Evolutionary conservation across 495 filamentous ascomycete genomes (phyloP).

Genomic region (Neurospora hispaniola): DNA sequence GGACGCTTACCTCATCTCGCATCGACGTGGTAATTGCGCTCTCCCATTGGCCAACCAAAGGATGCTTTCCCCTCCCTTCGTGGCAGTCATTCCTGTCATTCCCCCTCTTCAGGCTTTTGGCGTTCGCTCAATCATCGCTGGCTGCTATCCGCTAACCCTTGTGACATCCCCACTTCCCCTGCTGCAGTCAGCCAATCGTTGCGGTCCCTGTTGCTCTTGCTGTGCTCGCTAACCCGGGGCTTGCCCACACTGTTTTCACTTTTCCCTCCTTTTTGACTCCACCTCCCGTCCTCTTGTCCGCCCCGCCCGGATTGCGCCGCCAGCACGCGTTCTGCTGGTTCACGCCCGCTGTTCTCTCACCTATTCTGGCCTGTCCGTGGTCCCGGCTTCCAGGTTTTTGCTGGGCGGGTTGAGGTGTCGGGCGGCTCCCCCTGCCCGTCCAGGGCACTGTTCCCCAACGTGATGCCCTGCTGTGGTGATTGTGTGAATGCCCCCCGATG

Average conservation of each 20-base stretch:
- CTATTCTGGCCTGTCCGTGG: neutral
- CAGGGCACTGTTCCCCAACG: neutral
- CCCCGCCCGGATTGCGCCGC: neutral
- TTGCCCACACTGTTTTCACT: conserved; percentile 1
- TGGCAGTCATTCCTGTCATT: conserved; percentile 8
- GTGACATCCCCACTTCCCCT: conserved; percentile 15
- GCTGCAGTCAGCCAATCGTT: conserved; percentile 21
- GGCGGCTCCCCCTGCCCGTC: neutral
- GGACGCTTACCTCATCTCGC: conserved; percentile 17
- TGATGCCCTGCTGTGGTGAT: neutral
- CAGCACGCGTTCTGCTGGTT: neutral
- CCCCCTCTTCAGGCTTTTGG: conserved; percentile 9
- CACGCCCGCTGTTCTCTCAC: neutral
- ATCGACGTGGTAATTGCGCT: neutral
- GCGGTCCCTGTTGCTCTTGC: conserved; percentile 10
- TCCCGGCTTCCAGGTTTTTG: neutral
- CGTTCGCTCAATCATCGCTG: conserved; percentile 23
- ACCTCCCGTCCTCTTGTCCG: neutral
- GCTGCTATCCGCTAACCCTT: conserved; percentile 26
- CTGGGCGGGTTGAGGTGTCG: neutral
- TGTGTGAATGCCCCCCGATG: neutral
- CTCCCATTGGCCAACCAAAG: conserved; percentile 12
- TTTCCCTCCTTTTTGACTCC: neutral
- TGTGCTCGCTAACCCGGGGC: neutral
- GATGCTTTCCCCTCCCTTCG: neutral